Conservation (phyloP, 1,284 basidiomycete genomes). For the Malassezia furfur region DNA sequence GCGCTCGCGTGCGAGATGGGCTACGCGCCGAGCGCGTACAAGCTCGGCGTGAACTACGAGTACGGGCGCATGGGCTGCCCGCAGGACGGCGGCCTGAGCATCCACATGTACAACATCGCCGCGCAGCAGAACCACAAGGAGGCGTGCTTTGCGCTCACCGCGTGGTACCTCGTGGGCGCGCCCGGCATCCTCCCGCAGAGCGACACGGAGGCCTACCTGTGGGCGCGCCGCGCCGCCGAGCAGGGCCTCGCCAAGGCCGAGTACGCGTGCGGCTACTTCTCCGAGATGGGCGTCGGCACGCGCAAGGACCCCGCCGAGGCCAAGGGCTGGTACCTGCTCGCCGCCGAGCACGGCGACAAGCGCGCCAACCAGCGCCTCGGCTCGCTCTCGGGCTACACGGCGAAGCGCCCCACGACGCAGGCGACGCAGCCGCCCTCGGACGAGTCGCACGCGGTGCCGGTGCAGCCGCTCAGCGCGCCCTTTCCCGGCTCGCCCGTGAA, state of each 20-base stretch:
- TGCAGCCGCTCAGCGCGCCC: slow-evolving; percentile 40
- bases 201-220: slow-evolving; percentile 81
- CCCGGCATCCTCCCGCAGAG: slow-evolving; percentile 94
- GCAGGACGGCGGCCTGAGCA: slow-evolving; percentile 89
- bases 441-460: slow-evolving; percentile 25
- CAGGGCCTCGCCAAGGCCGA: slow-evolving; percentile 47
- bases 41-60: slow-evolving; percentile 95
- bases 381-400: slow-evolving; percentile 23
- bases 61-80: slow-evolving; percentile 98
- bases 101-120: slow-evolving; percentile 73
- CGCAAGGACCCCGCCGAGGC: slow-evolving; percentile 52
- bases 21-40: slow-evolving; percentile 89
- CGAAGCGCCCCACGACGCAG: slow-evolving; percentile 15
- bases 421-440: slow-evolving; percentile 15
- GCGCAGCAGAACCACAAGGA: slow-evolving; percentile 94
- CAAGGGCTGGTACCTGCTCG: slow-evolving; percentile 72
- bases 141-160: slow-evolving; percentile 92
- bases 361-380: slow-evolving; percentile 74
- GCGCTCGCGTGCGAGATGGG: slow-evolving; percentile 91
- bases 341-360: slow-evolving; percentile 88
- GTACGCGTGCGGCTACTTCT: slow-evolving; percentile 95
- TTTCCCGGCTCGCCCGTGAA: slow-evolving; percentile 33
- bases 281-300: slow-evolving; percentile 57
- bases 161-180: slow-evolving; percentile 97
- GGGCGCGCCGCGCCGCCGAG: slow-evolving; percentile 48